Conservation (phyloP, 495 filamentous ascomycete species). For the Hypoxylon rickii region DNA sequence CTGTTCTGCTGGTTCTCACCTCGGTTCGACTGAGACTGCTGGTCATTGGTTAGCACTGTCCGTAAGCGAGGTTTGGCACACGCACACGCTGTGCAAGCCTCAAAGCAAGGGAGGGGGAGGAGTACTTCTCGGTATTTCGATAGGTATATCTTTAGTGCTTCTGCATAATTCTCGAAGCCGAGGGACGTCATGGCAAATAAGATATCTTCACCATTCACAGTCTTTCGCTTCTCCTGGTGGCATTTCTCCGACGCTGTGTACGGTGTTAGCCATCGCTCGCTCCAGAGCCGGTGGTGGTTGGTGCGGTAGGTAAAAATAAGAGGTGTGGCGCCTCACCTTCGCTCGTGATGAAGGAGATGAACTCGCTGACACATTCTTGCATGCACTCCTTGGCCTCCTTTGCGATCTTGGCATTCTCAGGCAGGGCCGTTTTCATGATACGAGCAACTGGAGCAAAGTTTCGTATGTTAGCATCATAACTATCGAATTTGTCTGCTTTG, state of each 20-base stretch:
- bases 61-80: constrained; percentile 13
- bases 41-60: constrained; percentile 43
- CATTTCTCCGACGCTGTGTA: constrained; percentile 93
- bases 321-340: constrained; percentile 67
- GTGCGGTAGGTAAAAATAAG: constrained; percentile 19
- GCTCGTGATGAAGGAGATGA: constrained; percentile 99
- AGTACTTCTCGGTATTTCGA: constrained; percentile 97
- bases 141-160: constrained; percentile 96
- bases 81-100: constrained; percentile 3
- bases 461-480: constrained; percentile 84
- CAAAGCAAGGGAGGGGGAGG: constrained; percentile 33
- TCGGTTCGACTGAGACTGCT: constrained; percentile 76
- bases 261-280: constrained; percentile 36
- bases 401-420: constrained; percentile 98
- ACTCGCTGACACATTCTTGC: constrained; percentile 99
- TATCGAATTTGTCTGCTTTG: constrained; percentile 53
- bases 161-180: constrained; percentile 98
- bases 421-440: constrained; percentile 97
- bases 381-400: constrained; percentile 99
- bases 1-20: constrained; percentile 71
- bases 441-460: constrained; percentile 93
- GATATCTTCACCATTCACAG: constrained; percentile 98
- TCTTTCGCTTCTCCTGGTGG: constrained; percentile 98
- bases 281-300: constrained; percentile 12
- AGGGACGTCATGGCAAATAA: constrained; percentile 98